Evolutionary conservation across 164 flowering plant genomes (phyloP).

Genomic region (Annona squamosa): DNA sequence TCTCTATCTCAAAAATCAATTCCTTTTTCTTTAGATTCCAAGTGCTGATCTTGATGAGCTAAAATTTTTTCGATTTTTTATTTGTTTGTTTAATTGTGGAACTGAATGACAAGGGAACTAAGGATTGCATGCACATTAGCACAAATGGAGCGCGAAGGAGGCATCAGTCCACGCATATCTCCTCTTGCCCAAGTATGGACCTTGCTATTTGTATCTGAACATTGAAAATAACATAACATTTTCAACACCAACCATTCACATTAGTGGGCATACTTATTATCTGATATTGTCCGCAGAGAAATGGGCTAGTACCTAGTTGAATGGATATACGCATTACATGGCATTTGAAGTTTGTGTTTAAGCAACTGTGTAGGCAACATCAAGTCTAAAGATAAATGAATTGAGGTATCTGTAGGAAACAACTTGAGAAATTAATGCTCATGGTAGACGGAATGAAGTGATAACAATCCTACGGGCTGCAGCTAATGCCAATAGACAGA

Average conservation of each 20-base stretch:
- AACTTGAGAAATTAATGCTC: too few species aligned
- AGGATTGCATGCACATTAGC: conserved; percentile 92
- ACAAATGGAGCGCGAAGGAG: conserved; percentile 99
- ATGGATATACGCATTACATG: too few species aligned
- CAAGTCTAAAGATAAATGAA: too few species aligned
- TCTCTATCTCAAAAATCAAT: not conserved
- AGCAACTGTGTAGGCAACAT: too few species aligned
- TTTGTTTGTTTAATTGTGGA: conserved; percentile 9
- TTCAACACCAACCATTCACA: not conserved
- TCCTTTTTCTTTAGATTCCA: not conserved
- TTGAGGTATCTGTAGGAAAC: too few species aligned
- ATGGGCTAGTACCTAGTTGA: too few species aligned
- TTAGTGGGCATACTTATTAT: too few species aligned
- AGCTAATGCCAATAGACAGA: too few species aligned
- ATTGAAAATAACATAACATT: not conserved
- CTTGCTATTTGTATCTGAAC: not conserved
- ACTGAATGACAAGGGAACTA: conserved; percentile 48
- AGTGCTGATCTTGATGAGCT: not conserved
- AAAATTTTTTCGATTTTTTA: not conserved
- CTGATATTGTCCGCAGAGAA: too few species aligned
- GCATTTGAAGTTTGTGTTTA: too few species aligned
- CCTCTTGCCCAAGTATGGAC: conserved; percentile 83
- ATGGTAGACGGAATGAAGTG: too few species aligned
- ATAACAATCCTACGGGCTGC: too few species aligned
- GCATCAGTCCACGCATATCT: conserved; percentile 89